Evolutionary conservation across 1,284 basidiomycete species (phyloP), one percentile per base, ranked within the genome.

Genomic region (Meira miltonrushii): DNA sequence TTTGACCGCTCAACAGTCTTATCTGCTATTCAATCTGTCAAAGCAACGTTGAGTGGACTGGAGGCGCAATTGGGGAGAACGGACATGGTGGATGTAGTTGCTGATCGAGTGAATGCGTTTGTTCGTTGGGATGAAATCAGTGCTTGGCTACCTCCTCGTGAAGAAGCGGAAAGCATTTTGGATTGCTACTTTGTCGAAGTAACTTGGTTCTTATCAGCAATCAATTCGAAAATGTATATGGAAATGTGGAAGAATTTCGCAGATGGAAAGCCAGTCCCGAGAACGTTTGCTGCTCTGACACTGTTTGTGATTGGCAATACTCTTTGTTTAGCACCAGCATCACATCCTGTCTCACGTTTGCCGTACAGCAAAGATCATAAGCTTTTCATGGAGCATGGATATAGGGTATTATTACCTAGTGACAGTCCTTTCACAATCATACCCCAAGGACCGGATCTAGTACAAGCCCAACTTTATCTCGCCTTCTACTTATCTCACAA

Each of bases 131-230:
- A 38, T 5, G 50, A 53, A 13, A 19, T 39, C 11, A 4, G 11
- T 13, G 12, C 19, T 37, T 39, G n/a, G 19, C 50, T 53, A 53
- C 50, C 50, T 41, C 12, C 50, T 2, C 23, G 28, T 8, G 39
- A 39, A 39, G 50, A 53, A 13, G 23, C 21, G 8, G 50, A 53
- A 12, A 37, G 17, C 17, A 38, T 53, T 17, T 15, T 53, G 5
- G 50, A 53, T 41, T 53, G 50, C 15, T 53, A 33, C 17, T 41
- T 39, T 39, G 13, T 33, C 5, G 38, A 53, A 13, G 50, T 53
- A 15, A 53, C 21, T 41, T 13, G 12, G 15, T n/a, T 50, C 13
- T 50, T 50, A 17, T 19, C 50, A 8, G 12, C 13, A 4, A 25
- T 39, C 39, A 41, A 53, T 33, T 15, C 17, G 17, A 13, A 19